Percentiles rank a stretch among this genome's conserved stretches.
These are phyloP conservation scores for Colletotrichum viniferum DNA, from an alignment of 2,329 filamentous ascomycete genomes.

Conservation along the genomic window DNA sequence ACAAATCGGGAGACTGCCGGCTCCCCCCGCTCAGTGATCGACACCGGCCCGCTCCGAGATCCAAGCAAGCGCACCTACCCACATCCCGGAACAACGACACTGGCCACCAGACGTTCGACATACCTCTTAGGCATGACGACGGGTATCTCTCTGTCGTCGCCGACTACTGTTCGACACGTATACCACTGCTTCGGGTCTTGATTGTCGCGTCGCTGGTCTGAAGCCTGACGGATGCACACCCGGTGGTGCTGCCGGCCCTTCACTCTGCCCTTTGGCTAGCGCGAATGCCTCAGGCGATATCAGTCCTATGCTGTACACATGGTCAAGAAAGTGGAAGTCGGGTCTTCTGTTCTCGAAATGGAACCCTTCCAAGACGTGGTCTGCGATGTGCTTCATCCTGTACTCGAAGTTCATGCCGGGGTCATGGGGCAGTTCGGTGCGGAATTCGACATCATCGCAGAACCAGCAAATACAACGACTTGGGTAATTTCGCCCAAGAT, in stretches of 20 bases:
- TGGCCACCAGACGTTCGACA: not conserved
- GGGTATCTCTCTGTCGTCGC: not conserved
- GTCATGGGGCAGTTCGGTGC: conserved; percentile 19
- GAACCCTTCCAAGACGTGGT: conserved; percentile 41
- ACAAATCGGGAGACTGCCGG: conserved; percentile 9
- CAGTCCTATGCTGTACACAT: not conserved
- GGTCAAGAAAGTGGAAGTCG: conserved; percentile 12
- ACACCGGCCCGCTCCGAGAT: conserved; percentile 17
- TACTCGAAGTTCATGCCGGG: conserved; percentile 32
- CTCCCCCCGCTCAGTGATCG: not conserved
- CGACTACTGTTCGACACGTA: not conserved
- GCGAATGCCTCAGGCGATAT: not conserved
- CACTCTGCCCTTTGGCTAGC: not conserved
- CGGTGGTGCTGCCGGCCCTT: not conserved
- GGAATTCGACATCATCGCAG: conserved; percentile 44
- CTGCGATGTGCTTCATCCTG: conserved; percentile 55
- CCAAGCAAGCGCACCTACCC: not conserved
- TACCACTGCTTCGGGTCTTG: not conserved
- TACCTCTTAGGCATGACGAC: not conserved
- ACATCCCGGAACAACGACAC: not conserved
- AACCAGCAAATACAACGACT: conserved; percentile 50
- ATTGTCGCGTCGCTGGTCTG: not conserved
- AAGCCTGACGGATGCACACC: not conserved
- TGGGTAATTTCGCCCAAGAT: conserved; percentile 41
- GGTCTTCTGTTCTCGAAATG: conserved; percentile 6